Evolutionary conservation across 306 rosid genomes (phyloP).

Genomic region (Comarum palustre): DNA sequence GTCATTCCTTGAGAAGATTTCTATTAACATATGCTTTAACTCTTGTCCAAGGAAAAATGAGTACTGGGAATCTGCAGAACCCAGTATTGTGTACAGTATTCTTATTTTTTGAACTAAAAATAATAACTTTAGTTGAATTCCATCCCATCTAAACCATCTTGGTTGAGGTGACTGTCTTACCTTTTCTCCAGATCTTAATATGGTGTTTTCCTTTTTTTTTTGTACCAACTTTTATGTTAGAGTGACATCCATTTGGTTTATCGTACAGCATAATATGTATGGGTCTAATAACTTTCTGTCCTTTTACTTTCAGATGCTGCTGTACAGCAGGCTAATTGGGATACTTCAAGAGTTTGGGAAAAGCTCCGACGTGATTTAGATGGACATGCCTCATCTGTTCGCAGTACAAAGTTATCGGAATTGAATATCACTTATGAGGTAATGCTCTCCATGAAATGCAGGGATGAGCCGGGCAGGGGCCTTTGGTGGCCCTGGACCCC

Average conservation of each 20-base stretch:
- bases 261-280: background rate
- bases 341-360: conserved; percentile 56
- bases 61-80: background rate
- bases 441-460: conserved; percentile 15
- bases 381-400: conserved; percentile 54
- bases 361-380: conserved; percentile 72
- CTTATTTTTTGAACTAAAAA: background rate
- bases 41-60: background rate
- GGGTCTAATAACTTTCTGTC: conserved; percentile 7
- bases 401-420: conserved; percentile 48
- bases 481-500: background rate
- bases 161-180: background rate
- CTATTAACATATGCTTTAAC: background rate
- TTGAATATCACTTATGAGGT: conserved; percentile 57
- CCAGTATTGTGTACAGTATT: background rate
- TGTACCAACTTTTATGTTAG: background rate
- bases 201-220: background rate
- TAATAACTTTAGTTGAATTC: background rate
- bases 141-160: background rate
- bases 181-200: background rate
- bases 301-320: conserved; percentile 53
- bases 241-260: background rate
- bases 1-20: background rate
- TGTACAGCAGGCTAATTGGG: conserved; percentile 63
- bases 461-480: background rate